Conservation (phyloP, 2,329 filamentous ascomycete species). For the Purpureocillium takamizusanense region DNA sequence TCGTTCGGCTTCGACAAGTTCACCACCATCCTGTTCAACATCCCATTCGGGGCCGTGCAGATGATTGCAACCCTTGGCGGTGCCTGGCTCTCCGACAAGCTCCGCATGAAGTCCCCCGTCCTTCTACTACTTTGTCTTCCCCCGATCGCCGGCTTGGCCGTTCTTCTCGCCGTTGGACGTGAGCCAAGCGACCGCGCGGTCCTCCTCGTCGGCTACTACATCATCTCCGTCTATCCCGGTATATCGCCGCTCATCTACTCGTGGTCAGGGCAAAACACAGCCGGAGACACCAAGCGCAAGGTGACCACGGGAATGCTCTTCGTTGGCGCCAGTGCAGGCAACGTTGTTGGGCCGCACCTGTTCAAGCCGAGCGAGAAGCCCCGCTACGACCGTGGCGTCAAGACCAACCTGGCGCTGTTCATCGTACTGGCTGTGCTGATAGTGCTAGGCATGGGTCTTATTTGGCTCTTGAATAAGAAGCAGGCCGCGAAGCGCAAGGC, state of each 20-base stretch:
- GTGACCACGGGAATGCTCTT: constrained; percentile 52
- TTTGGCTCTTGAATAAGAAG: constrained; percentile 43
- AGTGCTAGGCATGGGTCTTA: constrained; percentile 20
- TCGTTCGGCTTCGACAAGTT: constrained; percentile 49
- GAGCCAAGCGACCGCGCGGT: constrained; percentile 33
- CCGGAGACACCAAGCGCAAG: constrained; percentile 59
- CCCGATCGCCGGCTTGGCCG: constrained; percentile 45
- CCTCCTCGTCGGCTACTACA: constrained; percentile 47
- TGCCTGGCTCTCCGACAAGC: constrained; percentile 43
- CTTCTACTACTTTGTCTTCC: constrained; percentile 44
- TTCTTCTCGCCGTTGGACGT: constrained; percentile 41
- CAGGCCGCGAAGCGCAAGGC: constrained; percentile 21
- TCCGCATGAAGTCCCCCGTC: constrained; percentile 46
- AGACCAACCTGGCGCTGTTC: constrained; percentile 52
- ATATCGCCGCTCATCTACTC: constrained; percentile 47
- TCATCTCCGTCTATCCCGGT: constrained; percentile 50
- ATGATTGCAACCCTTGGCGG: constrained; percentile 50
- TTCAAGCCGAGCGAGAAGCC: constrained; percentile 50
- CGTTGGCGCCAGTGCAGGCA: constrained; percentile 52
- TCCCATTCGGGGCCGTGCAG: constrained; percentile 52
- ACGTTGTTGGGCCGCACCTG: constrained; percentile 55
- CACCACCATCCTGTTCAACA: constrained; percentile 50
- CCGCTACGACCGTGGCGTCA: constrained; percentile 45
- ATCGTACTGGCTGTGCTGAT: constrained; percentile 43
- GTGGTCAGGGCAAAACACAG: constrained; percentile 50